These are phyloP conservation scores for Termitomyces sp. DNA, from an alignment of 768 basidiomycete genomes.

Conservation along the genomic window DNA sequence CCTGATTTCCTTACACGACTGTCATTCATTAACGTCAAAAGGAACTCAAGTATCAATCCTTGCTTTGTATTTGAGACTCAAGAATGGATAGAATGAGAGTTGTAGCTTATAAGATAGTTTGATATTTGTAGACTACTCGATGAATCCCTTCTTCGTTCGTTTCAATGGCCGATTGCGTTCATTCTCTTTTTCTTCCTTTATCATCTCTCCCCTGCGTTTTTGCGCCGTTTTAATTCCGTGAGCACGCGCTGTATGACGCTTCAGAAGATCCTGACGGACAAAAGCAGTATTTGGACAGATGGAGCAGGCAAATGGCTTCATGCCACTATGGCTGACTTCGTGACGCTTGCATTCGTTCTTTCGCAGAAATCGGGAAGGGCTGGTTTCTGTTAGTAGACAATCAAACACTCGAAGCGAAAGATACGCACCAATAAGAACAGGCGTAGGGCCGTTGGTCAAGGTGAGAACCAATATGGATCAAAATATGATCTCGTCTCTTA, in stretches of 20 bases:
- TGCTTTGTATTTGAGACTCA: background rate
- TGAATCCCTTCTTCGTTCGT: slow-evolving; percentile 3
- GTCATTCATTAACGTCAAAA: background rate
- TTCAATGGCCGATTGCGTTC: background rate
- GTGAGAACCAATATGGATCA: slow-evolving; percentile 71
- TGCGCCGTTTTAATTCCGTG: slow-evolving; percentile 39
- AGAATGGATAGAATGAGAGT: background rate
- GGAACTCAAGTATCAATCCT: background rate
- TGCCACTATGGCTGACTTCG: slow-evolving; percentile 57
- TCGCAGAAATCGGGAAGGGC: slow-evolving; percentile 59
- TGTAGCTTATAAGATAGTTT: background rate
- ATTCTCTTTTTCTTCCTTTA: slow-evolving; percentile 7
- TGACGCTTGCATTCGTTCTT: slow-evolving; percentile 79
- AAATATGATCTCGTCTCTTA: slow-evolving; percentile 69
- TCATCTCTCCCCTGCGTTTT: slow-evolving; percentile 4
- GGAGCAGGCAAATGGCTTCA: slow-evolving; percentile 54
- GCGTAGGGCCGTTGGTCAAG: slow-evolving; percentile 63
- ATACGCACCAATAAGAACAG: slow-evolving; percentile 59
- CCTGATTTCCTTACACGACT: background rate
- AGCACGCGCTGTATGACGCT: slow-evolving; percentile 55
- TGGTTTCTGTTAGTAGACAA: slow-evolving; percentile 20
- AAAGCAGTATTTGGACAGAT: slow-evolving; percentile 54
- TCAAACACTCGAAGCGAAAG: background rate
- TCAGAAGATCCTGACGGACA: slow-evolving; percentile 64
- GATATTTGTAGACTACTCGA: background rate